Evolutionary conservation across 78 protist genomes (phyloP).

Genomic region (Cyanophora paradoxa): DNA sequence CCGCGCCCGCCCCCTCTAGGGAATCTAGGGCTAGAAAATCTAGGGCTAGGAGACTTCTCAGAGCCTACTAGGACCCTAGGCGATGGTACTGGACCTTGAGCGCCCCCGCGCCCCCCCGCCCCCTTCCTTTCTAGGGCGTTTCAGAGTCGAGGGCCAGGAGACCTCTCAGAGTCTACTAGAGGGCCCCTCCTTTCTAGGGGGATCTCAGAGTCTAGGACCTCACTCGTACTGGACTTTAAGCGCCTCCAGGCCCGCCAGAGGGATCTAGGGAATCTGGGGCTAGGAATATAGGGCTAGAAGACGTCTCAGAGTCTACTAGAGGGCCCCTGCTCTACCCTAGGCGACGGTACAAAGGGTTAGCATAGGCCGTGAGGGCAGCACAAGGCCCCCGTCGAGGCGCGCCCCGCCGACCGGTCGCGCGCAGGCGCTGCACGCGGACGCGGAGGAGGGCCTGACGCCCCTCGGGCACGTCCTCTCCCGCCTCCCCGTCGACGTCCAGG

Average conservation of each 20-base stretch:
- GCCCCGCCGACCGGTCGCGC: background rate
- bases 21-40: background rate
- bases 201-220: no score
- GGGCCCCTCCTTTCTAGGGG: no score
- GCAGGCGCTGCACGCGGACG: background rate
- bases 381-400: background rate
- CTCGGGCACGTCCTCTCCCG: conserved; percentile 11
- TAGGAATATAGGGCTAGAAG: background rate
- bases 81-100: no score
- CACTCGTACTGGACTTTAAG: no score
- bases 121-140: background rate
- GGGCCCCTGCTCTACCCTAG: no score
- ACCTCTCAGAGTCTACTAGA: no score
- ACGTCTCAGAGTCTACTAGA: no score
- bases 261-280: background rate
- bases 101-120: no score
- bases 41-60: background rate
- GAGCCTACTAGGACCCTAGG: no score
- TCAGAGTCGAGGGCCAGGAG: background rate
- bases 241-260: no score
- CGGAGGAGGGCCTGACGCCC: conserved; percentile 13
- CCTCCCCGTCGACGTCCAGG: conserved; percentile 16
- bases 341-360: no score
- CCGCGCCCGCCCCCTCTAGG: background rate
- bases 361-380: background rate